A percentile compares a stretch with the other conserved stretches of the same genome.
These are phyloP conservation scores for Selenicereus undatus DNA, from an alignment of 148 eudicot genomes.

Conservation along the genomic window DNA sequence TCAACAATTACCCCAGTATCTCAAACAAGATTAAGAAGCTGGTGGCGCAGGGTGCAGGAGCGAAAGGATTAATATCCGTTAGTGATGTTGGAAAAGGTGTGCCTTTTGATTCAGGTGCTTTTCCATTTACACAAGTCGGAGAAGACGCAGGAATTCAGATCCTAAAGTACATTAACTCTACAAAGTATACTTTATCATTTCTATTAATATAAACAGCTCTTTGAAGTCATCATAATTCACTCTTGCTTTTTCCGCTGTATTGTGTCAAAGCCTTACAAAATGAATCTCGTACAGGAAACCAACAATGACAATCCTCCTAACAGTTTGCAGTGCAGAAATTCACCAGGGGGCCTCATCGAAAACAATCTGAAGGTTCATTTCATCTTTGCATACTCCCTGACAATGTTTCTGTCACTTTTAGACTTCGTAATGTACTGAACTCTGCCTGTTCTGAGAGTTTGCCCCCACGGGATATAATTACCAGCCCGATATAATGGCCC, in stretches of 20 bases:
- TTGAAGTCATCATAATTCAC: not conserved
- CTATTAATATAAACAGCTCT: not conserved
- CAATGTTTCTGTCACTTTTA: not conserved
- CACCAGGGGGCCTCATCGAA: conserved; percentile 51
- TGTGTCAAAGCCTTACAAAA: not conserved
- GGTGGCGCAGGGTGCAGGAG: conserved; percentile 57
- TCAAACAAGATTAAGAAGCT: conserved; percentile 48
- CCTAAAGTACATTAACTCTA: conserved; percentile 57
- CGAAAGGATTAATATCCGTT: conserved; percentile 52
- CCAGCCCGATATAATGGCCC: conserved; percentile 77
- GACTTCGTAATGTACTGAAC: not conserved
- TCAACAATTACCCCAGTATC: conserved; percentile 32
- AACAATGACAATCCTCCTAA: conserved; percentile 47
- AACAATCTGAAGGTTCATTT: conserved; percentile 62
- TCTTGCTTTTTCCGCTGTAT: not conserved
- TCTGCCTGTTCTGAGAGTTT: not conserved
- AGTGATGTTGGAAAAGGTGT: conserved; percentile 31
- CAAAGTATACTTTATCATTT: conserved; percentile 34
- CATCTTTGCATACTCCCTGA: not conserved
- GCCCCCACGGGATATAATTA: conserved; percentile 1
- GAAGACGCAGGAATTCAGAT: conserved; percentile 39
- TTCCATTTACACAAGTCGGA: conserved; percentile 53
- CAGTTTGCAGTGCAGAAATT: conserved; percentile 32
- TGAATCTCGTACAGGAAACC: conserved; percentile 36
- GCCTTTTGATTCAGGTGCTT: conserved; percentile 55